Evolutionary conservation across 2,329 filamentous ascomycete genomes (phyloP).

Genomic region (Fusarium pseudograminearum): DNA sequence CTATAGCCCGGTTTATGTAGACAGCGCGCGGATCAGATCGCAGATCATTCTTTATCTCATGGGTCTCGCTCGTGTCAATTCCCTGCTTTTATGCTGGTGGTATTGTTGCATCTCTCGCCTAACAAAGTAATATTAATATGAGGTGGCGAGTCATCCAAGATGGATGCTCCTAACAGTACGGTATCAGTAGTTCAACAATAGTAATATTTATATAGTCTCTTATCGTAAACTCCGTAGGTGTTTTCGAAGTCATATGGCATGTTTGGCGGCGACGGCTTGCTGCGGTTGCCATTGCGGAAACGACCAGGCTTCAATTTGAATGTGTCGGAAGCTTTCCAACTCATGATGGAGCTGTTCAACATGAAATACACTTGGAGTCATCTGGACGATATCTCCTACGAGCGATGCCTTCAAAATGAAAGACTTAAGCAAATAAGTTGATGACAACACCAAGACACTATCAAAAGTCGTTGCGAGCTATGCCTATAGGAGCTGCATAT

Average conservation of each 20-base stretch:
- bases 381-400: not conserved
- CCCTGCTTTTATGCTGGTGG: conserved; percentile 15
- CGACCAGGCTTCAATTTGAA: not conserved
- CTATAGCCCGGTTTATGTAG: conserved; percentile 3
- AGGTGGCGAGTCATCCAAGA: too few species aligned
- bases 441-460: not conserved
- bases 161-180: too few species aligned
- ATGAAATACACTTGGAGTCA: too few species aligned
- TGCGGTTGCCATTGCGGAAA: not conserved
- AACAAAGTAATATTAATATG: not conserved
- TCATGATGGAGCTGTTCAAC: too few species aligned
- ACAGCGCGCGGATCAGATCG: conserved; percentile 33
- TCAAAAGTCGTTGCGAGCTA: not conserved
- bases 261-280: too few species aligned
- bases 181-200: too few species aligned
- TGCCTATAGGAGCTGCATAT: not conserved
- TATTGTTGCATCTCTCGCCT: not conserved
- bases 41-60: conserved; percentile 26
- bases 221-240: not conserved
- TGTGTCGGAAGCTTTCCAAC: not conserved
- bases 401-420: not conserved
- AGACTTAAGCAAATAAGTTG: too few species aligned
- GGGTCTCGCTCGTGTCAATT: conserved; percentile 27
- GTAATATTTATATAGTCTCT: not conserved
- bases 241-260: not conserved